Base-by-base conservation (phyloP, 2,329 filamentous ascomycete species). In the Aciculosporium take region DNA sequence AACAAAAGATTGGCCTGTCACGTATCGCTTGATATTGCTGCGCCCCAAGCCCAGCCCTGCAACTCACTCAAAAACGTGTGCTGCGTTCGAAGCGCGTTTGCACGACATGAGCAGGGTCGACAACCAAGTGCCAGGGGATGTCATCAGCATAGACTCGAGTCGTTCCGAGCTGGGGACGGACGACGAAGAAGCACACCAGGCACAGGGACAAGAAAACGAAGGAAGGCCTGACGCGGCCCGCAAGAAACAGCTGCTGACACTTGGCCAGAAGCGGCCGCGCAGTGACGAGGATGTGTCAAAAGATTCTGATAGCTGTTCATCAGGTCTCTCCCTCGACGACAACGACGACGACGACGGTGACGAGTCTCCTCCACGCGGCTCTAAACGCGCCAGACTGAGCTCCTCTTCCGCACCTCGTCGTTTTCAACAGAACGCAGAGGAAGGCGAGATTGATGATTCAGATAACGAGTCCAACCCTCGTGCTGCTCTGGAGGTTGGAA, bases 401-500 rank as follows among this genome's bases (percentile, higher is more conserved):
- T 27, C 39, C 12, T 42, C 43, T 29, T 24, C 42, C 7, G 30
- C 15, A 7, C 37, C 37, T 27, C 42, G 29, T 34, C 32, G 30
- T 20, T 23, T 28, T 28, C 30, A 42, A 17, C 42, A 44, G 13
- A 49, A 46, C 37, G 51, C 51, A 15, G 58, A 63, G 40, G 59
- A 61, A 43, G 58, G 58, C 18, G 56, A 63, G 47, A 50, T 58
- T 38, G 56, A 55, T 20, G 54, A 57, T 30, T 48, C 43, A 8
- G 43, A 42, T 9, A 40, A 31, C 18, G 43, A 43, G 9, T 5
- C 29, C 4, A 45, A 45, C 23, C 43, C 43, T n/a, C 40, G 43
- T 24, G 37, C 37, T 34, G 43, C 37, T 18, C 32, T 45, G 15
- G 43, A 45, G 28, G 29, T n/a, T 21, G 43, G 40, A 36, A 45